Evolutionary conservation across 306 rosid genomes (phyloP).

Genomic region (Styphnolobium japonicum): DNA sequence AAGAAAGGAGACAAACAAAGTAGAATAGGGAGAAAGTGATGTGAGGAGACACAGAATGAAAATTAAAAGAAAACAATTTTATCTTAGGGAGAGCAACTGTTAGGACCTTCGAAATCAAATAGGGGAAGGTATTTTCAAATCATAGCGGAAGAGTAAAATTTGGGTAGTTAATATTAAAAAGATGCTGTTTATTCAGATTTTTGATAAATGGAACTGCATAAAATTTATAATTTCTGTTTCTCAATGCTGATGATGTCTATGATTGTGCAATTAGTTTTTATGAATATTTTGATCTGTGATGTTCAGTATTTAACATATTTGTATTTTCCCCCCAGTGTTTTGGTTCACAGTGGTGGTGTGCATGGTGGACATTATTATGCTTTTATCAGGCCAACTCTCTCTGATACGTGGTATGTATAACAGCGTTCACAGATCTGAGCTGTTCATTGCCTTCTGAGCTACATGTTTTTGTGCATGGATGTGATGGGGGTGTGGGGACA

Average conservation of each 20-base stretch:
- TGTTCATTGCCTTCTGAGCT: conserved; percentile 4
- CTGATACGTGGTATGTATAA: conserved; percentile 79
- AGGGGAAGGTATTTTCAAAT: neutral
- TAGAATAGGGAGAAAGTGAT: conserved; percentile 4
- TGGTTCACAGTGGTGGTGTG: conserved; percentile 99
- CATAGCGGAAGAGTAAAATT: neutral
- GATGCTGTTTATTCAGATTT: neutral
- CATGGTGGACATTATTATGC: conserved; percentile 99
- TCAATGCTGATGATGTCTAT: neutral
- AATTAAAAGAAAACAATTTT: neutral
- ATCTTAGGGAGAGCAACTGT: neutral
- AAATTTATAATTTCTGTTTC: neutral
- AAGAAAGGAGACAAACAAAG: neutral
- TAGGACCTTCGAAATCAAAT: neutral
- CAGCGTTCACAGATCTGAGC: conserved; percentile 3
- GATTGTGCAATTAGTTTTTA: neutral
- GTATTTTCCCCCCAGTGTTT: conserved; percentile 56
- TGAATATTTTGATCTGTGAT: neutral
- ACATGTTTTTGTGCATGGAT: neutral
- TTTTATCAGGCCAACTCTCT: conserved; percentile 92
- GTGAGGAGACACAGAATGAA: conserved; percentile 5
- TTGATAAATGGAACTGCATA: neutral
- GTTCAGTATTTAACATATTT: conserved; percentile 24
- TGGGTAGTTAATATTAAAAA: neutral
- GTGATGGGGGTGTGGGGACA: neutral